Evolutionary conservation across 2,329 filamentous ascomycete genomes (phyloP), one percentile per base, ranked within the genome.

Genomic region (Alternaria metachromatica): DNA sequence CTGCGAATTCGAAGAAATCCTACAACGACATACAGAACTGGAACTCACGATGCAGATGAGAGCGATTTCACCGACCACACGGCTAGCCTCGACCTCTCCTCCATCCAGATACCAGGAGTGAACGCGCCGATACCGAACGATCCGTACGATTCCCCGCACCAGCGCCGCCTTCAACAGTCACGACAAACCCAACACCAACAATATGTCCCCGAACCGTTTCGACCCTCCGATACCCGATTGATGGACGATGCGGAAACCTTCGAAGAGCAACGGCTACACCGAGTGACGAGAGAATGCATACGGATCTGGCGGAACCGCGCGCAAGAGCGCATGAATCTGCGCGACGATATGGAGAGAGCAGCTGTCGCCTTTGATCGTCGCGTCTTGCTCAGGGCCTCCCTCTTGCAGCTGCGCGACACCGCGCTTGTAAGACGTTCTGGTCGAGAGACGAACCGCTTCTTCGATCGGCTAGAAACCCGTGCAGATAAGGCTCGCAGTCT

Each of bases 401-500:
- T 89, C 46, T 84, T 86, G 58, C 78, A 82, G 10, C 71, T 76
- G 25, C 69, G 63, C 2, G 63, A 67, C 12, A 71, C 70, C 23
- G 65, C 71, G 11, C 74, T 70, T 8, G 57, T 68, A 3, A 84
- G 81, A 60, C 80, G 79, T 12, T 82, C 82, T 49, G 76, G 69
- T 13, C 78, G 74, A 21, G 83, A 85, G 67, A 87, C 83, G 7
- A 82, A 87, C 53, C 80, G 79, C 41, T 88, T 87, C 68, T 88
- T 85, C 68, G 81, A 81, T 18, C 83, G 84, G 53, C 80, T 89
- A 15, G 88, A 90, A 74, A 82, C 80, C 55, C 86, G 88, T 49
- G 90, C 90, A 28, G 83, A 82, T 1, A 86, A 87, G 68, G 89
- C 90, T 49, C 87, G 91, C 63, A 85, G 91, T 72, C 80, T 91